These are phyloP conservation scores for Talaromyces ruber DNA, from an alignment of 495 filamentous ascomycete species.

Conservation along the genomic window DNA sequence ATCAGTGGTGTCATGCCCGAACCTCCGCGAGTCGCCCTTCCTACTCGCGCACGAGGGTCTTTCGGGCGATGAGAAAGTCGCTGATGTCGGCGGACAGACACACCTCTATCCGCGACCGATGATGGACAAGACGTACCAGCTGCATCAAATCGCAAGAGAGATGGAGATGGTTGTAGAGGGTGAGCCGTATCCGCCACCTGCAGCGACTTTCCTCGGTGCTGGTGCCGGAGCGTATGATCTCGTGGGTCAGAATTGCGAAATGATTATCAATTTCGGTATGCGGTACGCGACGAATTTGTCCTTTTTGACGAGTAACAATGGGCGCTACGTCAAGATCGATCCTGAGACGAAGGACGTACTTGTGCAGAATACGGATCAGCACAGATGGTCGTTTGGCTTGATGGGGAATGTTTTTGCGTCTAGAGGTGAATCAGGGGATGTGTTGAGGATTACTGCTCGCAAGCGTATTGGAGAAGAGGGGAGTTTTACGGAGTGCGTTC, in stretches of 20 bases:
- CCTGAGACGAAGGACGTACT: not conserved
- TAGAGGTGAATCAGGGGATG: not conserved
- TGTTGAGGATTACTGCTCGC: not conserved
- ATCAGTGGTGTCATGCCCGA: not conserved
- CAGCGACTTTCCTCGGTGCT: not conserved
- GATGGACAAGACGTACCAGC: not conserved
- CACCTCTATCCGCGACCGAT: not conserved
- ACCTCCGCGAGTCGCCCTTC: not conserved
- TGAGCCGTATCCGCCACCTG: too few relatives aligned
- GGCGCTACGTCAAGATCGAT: not conserved
- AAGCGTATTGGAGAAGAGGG: not conserved
- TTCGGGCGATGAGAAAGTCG: not conserved
- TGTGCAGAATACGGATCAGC: not conserved
- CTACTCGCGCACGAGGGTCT: not conserved
- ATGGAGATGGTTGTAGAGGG: not conserved
- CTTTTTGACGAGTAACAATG: not conserved
- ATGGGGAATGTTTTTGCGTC: not conserved
- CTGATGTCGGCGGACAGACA: not conserved
- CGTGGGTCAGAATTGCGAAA: not conserved
- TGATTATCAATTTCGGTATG: not conserved
- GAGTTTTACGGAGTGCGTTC: not conserved
- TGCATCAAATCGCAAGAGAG: not conserved
- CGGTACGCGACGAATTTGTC: not conserved
- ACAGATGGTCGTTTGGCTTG: not conserved
- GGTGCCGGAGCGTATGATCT: not conserved